A percentile compares a stretch with the other conserved stretches of the same genome.
Conservation (phyloP, 192 early-diverging fungal species). For the Umbelopsis vinacea region DNA sequence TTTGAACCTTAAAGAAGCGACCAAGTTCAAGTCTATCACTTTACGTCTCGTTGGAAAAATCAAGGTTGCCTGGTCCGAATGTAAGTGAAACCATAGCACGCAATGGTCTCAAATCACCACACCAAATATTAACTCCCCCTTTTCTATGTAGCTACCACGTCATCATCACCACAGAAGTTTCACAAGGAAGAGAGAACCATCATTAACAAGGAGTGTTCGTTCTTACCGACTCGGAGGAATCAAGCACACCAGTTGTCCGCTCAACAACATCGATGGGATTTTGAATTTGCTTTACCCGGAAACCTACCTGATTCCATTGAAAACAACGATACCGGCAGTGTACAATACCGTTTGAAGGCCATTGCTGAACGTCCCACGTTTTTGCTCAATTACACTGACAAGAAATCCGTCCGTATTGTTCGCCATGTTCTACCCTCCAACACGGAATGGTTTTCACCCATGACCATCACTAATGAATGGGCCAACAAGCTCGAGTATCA, state of each 20-base stretch:
- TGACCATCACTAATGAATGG: conserved; percentile 59
- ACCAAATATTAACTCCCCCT: background rate
- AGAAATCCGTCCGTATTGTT: conserved; percentile 44
- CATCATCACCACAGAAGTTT: conserved; percentile 10
- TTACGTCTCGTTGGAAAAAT: conserved; percentile 54
- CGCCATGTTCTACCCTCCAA: conserved; percentile 52
- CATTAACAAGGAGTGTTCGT: conserved; percentile 55
- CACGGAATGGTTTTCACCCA: conserved; percentile 50
- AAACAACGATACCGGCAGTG: conserved; percentile 46
- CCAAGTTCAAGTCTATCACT: conserved; percentile 52
- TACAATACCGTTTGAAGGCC: conserved; percentile 56
- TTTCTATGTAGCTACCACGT: background rate
- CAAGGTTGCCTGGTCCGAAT: conserved; percentile 49
- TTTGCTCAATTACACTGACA: conserved; percentile 46
- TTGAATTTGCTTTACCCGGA: conserved; percentile 60
- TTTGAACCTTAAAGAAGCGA: conserved; percentile 48
- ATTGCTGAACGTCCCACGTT: conserved; percentile 57
- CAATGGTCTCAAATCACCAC: too few relatives aligned
- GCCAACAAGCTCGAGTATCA: conserved; percentile 55
- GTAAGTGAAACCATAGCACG: conserved; percentile 5
- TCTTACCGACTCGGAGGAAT: conserved; percentile 44
- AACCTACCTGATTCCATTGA: conserved; percentile 61
- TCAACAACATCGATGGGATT: conserved; percentile 47
- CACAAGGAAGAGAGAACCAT: conserved; percentile 42
- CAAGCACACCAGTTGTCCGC: conserved; percentile 38